A percentile compares a stretch with the other conserved stretches of the same genome.
These are phyloP conservation scores for Penicillium alfredii DNA, from an alignment of 495 filamentous ascomycete species.

Conservation along the genomic window DNA sequence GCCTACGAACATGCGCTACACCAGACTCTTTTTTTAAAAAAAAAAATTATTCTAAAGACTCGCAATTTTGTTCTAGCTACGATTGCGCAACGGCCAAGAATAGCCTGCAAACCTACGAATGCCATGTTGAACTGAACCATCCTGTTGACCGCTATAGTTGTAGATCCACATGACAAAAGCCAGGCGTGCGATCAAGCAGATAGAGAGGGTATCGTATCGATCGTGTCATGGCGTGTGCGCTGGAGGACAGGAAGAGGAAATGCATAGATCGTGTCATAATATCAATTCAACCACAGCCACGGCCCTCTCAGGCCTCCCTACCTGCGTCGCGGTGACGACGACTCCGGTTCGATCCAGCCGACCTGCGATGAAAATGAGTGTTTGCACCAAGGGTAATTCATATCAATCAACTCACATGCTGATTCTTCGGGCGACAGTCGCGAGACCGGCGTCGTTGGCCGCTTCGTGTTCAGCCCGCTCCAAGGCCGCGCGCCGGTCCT, in stretches of 20 bases:
- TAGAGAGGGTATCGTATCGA: slow-evolving; percentile 29
- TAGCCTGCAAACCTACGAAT: not conserved
- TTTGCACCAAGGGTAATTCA: too few species aligned
- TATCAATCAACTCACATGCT: slow-evolving; percentile 73
- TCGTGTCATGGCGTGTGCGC: slow-evolving; percentile 26
- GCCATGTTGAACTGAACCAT: slow-evolving; percentile 9
- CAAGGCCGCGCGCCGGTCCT: slow-evolving; percentile 72
- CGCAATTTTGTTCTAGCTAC: too few species aligned
- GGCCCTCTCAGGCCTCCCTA: slow-evolving; percentile 22
- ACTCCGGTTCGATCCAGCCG: slow-evolving; percentile 31
- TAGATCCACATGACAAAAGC: slow-evolving; percentile 12
- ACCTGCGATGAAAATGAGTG: slow-evolving; percentile 27
- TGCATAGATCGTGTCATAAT: slow-evolving; percentile 28
- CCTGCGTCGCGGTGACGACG: slow-evolving; percentile 30
- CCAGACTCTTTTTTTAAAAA: too few species aligned
- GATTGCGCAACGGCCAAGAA: too few species aligned
- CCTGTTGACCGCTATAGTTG: slow-evolving; percentile 12
- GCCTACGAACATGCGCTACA: too few species aligned
- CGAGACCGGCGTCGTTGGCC: slow-evolving; percentile 82
- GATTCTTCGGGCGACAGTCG: slow-evolving; percentile 77
- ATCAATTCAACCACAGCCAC: slow-evolving; percentile 15
- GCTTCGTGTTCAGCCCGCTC: slow-evolving; percentile 80
- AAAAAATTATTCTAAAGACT: too few species aligned
- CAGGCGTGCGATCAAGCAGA: slow-evolving; percentile 19
- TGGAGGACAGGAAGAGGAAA: slow-evolving; percentile 23